Evolutionary conservation across 306 rosid species (phyloP).

Genomic region (Prunus salicina): DNA sequence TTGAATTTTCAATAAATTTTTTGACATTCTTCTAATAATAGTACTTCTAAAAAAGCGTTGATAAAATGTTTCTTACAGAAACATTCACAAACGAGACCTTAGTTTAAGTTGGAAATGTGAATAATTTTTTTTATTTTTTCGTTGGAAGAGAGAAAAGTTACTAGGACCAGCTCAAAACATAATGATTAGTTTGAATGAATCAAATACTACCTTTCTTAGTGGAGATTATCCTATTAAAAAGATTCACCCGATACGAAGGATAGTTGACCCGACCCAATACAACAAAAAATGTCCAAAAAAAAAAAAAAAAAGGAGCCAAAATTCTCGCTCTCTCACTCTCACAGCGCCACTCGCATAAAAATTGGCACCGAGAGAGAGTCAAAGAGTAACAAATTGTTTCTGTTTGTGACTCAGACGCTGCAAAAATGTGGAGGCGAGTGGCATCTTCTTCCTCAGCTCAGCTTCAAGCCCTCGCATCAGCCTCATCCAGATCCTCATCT

Average conservation of each 20-base stretch:
- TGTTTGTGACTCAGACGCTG: background rate
- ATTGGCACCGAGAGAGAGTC: background rate
- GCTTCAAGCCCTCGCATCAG: constrained; percentile 9
- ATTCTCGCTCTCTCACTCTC: background rate
- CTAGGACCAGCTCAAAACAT: background rate
- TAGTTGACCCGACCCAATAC: background rate
- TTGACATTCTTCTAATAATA: too few species aligned
- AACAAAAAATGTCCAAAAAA: background rate
- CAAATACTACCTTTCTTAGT: background rate
- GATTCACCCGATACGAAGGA: background rate
- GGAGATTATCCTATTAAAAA: background rate
- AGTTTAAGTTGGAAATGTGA: too few species aligned
- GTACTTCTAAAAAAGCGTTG: too few species aligned
- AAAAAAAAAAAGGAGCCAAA: background rate
- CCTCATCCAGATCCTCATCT: constrained; percentile 15
- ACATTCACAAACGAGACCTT: too few species aligned
- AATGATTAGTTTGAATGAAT: background rate
- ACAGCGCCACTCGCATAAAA: background rate
- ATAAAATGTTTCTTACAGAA: too few species aligned
- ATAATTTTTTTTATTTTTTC: too few species aligned
- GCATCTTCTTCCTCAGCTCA: constrained; percentile 9
- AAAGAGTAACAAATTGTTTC: background rate
- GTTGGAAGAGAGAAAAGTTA: too few species aligned
- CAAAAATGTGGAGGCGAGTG: constrained; percentile 32
- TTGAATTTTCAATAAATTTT: too few species aligned